Evolutionary conservation across 1,139 yeast genomes (phyloP), one percentile per base, ranked within the genome.

Genomic region (Suhomyces wounanorum): DNA sequence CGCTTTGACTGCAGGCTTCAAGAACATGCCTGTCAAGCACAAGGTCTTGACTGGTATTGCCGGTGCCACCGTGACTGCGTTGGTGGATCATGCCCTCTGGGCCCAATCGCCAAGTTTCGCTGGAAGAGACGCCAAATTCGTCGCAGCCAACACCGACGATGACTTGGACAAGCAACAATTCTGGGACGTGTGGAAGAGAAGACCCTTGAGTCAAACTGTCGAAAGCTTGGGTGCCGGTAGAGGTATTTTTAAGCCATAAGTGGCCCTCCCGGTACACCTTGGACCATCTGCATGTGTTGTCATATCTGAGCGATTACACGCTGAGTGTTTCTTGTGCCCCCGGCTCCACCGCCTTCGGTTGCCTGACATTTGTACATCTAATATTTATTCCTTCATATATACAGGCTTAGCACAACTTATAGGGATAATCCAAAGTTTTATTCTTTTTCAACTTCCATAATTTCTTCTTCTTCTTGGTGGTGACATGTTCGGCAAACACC

Each of bases 361-460:
- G 45, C 51, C 48, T 48, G 43, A 39, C 48, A 38, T 31, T 26
- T 46, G 52, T 49, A 46, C 51, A 48, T 48, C 48, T 48, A 48
- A 44, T 48, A 40, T 43, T 46, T 43, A 43, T 46, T 45, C 43
- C 47, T 42, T 48, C 43, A 36, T 49, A 49, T 49, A 49, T 49
- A 49, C 52, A 49, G 49, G 47, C 41, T 42, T 35, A 42, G 40
- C 46, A 42, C 33, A 58, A 62, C 61, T 87, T 88, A 68, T 84
- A 91, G 3, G 97, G 97, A 64, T 90, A 90, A 58, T 88, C 96
- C 16, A 85, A 80, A 28, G 79, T 73, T 61, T 87, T 87, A 60
- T 85, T 91, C 66, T 87, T 87, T 64, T 96, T 84, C 59, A 77
- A 66, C 67, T 89, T 86, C 98, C 98, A 91, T 55, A 87, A 81